Evolutionary conservation across 2,329 filamentous ascomycete genomes (phyloP).

Genomic region (Nemania sp.): DNA sequence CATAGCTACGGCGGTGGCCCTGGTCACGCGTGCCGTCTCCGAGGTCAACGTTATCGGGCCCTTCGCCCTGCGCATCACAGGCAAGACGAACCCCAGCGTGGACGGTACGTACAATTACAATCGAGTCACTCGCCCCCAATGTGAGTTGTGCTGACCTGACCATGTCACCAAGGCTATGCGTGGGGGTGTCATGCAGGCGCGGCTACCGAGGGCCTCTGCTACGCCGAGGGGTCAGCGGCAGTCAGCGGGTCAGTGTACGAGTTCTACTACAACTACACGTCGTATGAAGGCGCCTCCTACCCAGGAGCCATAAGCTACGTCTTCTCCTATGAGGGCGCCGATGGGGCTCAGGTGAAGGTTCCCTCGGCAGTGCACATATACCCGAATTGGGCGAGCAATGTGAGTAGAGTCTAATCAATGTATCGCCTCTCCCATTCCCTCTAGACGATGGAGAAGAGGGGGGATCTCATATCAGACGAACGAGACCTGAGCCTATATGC

Average conservation of each 20-base stretch:
- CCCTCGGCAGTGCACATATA: slow-evolving; percentile 20
- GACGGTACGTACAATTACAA: slow-evolving; percentile 14
- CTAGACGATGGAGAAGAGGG: no score
- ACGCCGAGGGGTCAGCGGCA: neutral
- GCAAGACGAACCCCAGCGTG: slow-evolving; percentile 12
- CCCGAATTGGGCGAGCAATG: slow-evolving; percentile 23
- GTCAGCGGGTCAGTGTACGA: slow-evolving; percentile 20
- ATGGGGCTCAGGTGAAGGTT: slow-evolving; percentile 1
- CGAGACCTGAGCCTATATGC: no score
- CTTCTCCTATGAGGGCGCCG: neutral
- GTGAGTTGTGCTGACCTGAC: neutral
- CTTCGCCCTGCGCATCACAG: slow-evolving; percentile 24
- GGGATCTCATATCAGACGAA: neutral
- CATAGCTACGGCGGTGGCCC: neutral
- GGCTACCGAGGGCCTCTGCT: slow-evolving; percentile 22
- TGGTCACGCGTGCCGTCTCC: neutral
- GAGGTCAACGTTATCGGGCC: slow-evolving; percentile 20
- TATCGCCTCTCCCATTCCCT: neutral
- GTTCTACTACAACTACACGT: slow-evolving; percentile 29
- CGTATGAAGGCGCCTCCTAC: neutral
- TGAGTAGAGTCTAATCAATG: slow-evolving; percentile 5
- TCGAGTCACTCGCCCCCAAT: neutral
- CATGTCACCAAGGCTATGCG: slow-evolving; percentile 9
- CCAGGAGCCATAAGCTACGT: slow-evolving; percentile 22
- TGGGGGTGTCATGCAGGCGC: slow-evolving; percentile 22